Percentiles rank a stretch among this genome's conserved stretches.
phyloP scores from a whole-genome alignment of 192 early-diverging fungal species.

The Podila verticillata region DNA sequence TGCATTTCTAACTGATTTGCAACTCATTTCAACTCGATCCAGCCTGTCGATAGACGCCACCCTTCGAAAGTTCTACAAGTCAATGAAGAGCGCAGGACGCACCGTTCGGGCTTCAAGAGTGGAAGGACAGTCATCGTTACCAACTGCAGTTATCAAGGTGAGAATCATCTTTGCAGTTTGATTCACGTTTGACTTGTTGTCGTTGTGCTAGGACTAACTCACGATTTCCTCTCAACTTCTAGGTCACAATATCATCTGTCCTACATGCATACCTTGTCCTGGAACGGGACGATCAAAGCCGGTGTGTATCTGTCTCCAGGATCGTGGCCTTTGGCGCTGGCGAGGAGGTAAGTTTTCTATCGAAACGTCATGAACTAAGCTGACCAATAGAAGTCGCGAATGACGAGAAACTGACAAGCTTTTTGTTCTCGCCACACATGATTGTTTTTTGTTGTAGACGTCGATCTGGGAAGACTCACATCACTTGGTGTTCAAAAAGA shows the following conservation, averaged over 20 bases:
- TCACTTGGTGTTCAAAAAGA: conserved; percentile 2
- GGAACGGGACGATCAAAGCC: conserved; percentile 28
- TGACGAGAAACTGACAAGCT: neutral
- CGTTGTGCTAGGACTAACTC: neutral
- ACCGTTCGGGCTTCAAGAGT: conserved; percentile 19
- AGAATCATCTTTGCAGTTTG: no score
- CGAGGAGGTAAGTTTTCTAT: conserved; percentile 20
- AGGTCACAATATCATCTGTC: conserved; percentile 28
- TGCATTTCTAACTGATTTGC: no score
- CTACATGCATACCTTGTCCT: conserved; percentile 34
- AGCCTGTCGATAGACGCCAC: conserved; percentile 46
- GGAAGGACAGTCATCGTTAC: conserved; percentile 25
- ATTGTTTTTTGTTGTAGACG: neutral
- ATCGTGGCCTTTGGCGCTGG: conserved; percentile 38
- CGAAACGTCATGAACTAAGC: no score
- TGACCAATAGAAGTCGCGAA: neutral
- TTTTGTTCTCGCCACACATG: neutral
- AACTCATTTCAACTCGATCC: neutral
- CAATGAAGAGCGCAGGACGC: conserved; percentile 8
- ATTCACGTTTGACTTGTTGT: no score
- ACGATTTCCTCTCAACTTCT: neutral
- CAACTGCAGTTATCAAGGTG: conserved; percentile 30
- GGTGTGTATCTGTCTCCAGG: conserved; percentile 30
- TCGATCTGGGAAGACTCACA: conserved; percentile 1
- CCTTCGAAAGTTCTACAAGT: conserved; percentile 23